A percentile compares a stretch with the other conserved stretches of the same genome.
These are phyloP conservation scores for Sphaerulina vaccinii DNA, from an alignment of 2,329 filamentous ascomycete species.

Conservation along the genomic window DNA sequence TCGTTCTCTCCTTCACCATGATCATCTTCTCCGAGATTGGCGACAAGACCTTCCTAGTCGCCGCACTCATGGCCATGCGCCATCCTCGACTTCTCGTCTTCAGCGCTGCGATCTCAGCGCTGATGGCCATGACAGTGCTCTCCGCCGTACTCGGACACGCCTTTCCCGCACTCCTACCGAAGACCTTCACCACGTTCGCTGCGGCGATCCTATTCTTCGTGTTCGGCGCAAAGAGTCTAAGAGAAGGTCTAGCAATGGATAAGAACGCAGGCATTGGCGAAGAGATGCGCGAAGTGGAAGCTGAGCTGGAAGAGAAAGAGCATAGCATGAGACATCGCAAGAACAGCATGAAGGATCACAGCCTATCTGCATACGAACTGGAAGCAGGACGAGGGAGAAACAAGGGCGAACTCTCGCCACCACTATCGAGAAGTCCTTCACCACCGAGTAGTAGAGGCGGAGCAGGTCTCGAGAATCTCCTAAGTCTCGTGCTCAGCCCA, in stretches of 20 bases:
- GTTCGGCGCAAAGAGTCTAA: conserved; percentile 80
- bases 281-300: conserved; percentile 96
- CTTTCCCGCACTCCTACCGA: conserved; percentile 84
- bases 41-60: conserved; percentile 97
- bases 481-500: conserved; percentile 83
- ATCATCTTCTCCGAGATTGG: conserved; percentile 95
- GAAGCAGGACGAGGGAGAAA: conserved; percentile 41
- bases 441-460: conserved; percentile 27
- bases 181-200: conserved; percentile 84
- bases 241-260: conserved; percentile 85
- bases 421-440: conserved; percentile 30
- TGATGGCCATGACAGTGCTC: conserved; percentile 88
- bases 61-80: conserved; percentile 98
- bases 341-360: conserved; percentile 64
- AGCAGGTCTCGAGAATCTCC: conserved; percentile 76
- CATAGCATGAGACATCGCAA: conserved; percentile 56
- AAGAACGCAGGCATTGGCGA: conserved; percentile 88
- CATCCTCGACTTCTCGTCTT: conserved; percentile 92
- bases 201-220: conserved; percentile 83
- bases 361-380: conserved; percentile 59
- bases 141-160: conserved; percentile 91
- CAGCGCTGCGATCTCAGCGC: conserved; percentile 85
- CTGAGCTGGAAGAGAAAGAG: conserved; percentile 91
- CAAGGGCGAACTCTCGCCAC: conserved; percentile 29
- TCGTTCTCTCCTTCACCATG: conserved; percentile 90